These are phyloP conservation scores for Thymus mandschuricus DNA, from an alignment of 257 asterid species.

Conservation along the genomic window DNA sequence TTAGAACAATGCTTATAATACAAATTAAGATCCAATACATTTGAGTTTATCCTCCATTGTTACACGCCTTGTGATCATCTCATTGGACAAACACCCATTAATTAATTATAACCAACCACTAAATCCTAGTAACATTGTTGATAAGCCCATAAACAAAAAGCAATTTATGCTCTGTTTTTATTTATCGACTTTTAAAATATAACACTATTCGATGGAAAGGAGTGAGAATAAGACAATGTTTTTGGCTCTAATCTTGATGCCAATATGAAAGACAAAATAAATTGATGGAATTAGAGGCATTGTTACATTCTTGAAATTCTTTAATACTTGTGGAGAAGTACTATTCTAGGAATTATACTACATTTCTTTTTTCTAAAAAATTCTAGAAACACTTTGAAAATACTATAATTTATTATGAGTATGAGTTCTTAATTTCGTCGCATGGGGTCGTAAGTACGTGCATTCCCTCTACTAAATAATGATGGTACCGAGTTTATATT, in stretches of 20 bases:
- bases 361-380: not conserved
- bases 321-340: not conserved
- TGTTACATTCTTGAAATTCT: not conserved
- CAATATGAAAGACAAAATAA: not conserved
- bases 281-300: not conserved
- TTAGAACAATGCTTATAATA: too few species aligned
- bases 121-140: not conserved
- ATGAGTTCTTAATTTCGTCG: not conserved
- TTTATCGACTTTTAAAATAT: too few species aligned
- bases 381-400: not conserved
- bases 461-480: too few species aligned
- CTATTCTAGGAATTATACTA: not conserved
- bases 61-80: constrained; percentile 11
- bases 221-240: not conserved
- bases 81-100: not conserved
- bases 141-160: not conserved
- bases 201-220: not conserved
- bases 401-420: not conserved
- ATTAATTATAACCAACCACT: not conserved
- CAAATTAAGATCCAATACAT: too few species aligned
- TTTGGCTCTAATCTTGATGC: constrained; percentile 13
- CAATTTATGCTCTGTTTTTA: not conserved
- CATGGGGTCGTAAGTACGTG: too few species aligned
- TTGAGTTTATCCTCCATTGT: not conserved
- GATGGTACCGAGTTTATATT: too few species aligned